Evolutionary conservation across 148 eudicot species (phyloP), one percentile per base, ranked within the genome.

Genomic region (Cornus controversa): DNA sequence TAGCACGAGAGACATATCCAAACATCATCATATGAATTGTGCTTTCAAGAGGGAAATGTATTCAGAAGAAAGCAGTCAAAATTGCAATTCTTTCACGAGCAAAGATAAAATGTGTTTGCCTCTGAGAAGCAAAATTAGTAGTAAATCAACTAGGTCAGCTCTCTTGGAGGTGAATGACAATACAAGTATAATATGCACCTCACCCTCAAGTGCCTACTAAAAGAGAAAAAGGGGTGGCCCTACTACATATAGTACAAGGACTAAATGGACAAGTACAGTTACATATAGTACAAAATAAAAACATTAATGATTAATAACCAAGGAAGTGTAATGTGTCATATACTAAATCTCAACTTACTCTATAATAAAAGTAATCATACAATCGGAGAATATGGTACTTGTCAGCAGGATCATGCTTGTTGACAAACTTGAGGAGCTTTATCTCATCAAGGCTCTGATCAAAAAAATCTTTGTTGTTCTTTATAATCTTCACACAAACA

Each of bases 401-500:
- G 91, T 96, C 99, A 67, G 79, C 98, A 75, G 99, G 99, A 85
- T 96, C 99, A 81, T 93, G 92, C 81, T 88, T 91, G 91, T 96
- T 96, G 71, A 96, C 89, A 84, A 69, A 93, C 85, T 96, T 96
- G 80, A 96, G 99, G 77, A 96, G 97, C 88, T 96, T 96, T 81
- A 96, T 96, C 84, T 96, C 99, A 81, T 96, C 99, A 81, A 96
- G 99, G 85, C 99, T 96, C 87, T 96, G 99, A 83, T 96, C 99
- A 85, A 96, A 96, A 82, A 96, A 96, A 87, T 96, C 99, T 79
- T 96, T 96, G 85, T 96, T 96, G 82, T 96, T 96, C 86, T 96
- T 96, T 78, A 96, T 96, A 80, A 96, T 91, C 86, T 96, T 96
- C 78, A 96, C 92, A 81, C 99, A 96, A 27, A 96, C 99, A 88